Percentiles rank a stretch among this genome's conserved stretches.
phyloP scores from a whole-genome alignment of 139 green algal genomes.

The Spirogloea muscicola region DNA sequence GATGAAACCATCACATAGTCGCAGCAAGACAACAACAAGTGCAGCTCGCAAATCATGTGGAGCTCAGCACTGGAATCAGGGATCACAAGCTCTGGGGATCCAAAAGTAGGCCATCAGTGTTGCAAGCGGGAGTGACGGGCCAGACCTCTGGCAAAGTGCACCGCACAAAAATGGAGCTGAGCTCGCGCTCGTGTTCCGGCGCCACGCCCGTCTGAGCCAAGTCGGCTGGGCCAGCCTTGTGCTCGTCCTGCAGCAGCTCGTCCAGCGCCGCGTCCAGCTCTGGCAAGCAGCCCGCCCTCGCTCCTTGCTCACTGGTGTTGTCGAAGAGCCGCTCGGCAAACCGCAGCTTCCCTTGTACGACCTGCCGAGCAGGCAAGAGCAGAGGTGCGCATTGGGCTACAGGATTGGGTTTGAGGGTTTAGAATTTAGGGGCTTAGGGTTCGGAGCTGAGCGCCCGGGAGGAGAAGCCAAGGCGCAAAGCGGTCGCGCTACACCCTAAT shows the following conservation, averaged over 20 bases:
- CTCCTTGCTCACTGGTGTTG: background rate
- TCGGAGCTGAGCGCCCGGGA: no score
- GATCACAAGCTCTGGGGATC: no score
- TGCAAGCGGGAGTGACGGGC: background rate
- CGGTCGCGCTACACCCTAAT: no score
- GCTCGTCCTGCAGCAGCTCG: slow-evolving; percentile 12
- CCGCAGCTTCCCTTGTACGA: slow-evolving; percentile 9
- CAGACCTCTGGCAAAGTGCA: background rate
- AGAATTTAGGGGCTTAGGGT: no score
- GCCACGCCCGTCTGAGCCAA: background rate
- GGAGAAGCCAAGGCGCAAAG: no score
- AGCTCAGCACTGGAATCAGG: no score
- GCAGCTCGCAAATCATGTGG: no score
- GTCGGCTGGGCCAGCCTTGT: background rate
- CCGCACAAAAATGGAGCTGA: slow-evolving; percentile 32
- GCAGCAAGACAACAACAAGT: no score
- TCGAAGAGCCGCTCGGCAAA: background rate
- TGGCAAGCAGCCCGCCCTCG: no score
- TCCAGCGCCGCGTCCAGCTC: slow-evolving; percentile 19
- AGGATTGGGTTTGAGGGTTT: no score
- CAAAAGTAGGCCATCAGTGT: background rate
- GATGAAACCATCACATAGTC: background rate
- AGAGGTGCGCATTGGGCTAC: no score
- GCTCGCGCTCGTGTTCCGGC: slow-evolving; percentile 6
- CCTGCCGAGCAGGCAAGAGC: slow-evolving; percentile 3